These are phyloP conservation scores for Mycena pura DNA, from an alignment of 768 basidiomycete genomes.

Conservation along the genomic window DNA sequence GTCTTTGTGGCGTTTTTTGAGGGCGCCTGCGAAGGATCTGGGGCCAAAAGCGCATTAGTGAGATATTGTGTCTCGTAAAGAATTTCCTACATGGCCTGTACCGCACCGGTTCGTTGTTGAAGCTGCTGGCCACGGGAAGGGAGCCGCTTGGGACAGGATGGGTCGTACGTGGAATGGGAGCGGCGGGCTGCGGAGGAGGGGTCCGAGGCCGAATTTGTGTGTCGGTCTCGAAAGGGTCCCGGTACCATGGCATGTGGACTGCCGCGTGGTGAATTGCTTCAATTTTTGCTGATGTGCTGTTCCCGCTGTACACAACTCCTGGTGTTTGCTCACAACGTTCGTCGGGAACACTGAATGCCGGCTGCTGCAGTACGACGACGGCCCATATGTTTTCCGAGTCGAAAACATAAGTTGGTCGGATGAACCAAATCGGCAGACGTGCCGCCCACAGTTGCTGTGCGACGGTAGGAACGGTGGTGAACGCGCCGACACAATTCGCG, in stretches of 20 bases:
- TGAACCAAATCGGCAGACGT: not conserved
- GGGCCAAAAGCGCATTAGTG: too few relatives aligned
- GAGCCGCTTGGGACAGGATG: not conserved
- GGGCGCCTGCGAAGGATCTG: too few relatives aligned
- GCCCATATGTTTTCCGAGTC: not conserved
- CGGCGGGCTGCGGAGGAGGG: too few relatives aligned
- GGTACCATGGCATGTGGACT: too few relatives aligned
- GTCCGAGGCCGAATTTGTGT: too few relatives aligned
- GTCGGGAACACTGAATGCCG: not conserved
- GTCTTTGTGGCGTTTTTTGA: too few relatives aligned
- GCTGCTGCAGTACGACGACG: not conserved
- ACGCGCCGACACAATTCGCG: not conserved
- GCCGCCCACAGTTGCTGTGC: not conserved
- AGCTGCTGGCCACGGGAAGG: too few relatives aligned
- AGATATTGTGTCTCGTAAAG: too few relatives aligned
- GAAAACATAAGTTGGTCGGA: not conserved
- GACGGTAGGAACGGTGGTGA: not conserved
- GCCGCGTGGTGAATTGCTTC: too few relatives aligned
- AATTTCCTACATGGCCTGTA: not conserved
- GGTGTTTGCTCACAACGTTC: not conserved
- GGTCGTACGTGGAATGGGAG: not conserved
- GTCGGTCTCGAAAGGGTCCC: too few relatives aligned
- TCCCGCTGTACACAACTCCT: too few relatives aligned
- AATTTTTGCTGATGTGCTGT: too few relatives aligned
- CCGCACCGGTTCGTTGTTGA: not conserved